These are phyloP conservation scores for Verticillium tricorpus DNA, from an alignment of 2,329 filamentous ascomycete species.

Conservation along the genomic window DNA sequence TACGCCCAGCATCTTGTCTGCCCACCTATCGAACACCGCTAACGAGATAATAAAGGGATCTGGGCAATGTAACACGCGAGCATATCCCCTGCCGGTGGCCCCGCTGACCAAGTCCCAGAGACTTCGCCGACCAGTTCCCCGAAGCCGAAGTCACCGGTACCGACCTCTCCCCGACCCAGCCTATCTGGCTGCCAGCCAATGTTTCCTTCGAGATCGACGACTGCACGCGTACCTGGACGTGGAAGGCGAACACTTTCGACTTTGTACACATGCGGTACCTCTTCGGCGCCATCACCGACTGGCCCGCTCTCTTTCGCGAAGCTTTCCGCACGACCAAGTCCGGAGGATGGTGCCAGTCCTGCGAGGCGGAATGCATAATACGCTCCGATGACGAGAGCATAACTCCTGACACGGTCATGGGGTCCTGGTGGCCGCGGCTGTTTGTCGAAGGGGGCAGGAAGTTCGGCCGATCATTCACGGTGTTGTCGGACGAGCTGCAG, in stretches of 20 bases:
- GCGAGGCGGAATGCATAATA: slow-evolving; percentile 2
- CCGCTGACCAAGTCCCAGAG: background rate
- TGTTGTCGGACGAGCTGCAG: slow-evolving; percentile 5
- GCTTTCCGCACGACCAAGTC: slow-evolving; percentile 9
- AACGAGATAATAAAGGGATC: background rate
- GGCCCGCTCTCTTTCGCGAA: slow-evolving; percentile 42
- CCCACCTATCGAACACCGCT: background rate
- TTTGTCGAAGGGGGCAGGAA: slow-evolving; percentile 6
- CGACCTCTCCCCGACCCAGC: slow-evolving; percentile 9
- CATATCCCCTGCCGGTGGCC: slow-evolving; percentile 32
- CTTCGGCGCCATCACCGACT: slow-evolving; percentile 51
- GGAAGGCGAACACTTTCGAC: slow-evolving; percentile 46
- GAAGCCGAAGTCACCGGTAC: slow-evolving; percentile 3
- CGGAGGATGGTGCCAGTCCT: slow-evolving; percentile 12
- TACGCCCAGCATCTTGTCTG: slow-evolving; percentile 18
- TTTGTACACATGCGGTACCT: slow-evolving; percentile 57
- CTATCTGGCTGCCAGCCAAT: slow-evolving; percentile 15
- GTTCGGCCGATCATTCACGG: slow-evolving; percentile 1
- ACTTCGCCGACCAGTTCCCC: slow-evolving; percentile 9
- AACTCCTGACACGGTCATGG: background rate
- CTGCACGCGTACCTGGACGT: slow-evolving; percentile 47
- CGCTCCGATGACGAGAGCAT: slow-evolving; percentile 9
- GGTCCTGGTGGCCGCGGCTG: slow-evolving; percentile 13
- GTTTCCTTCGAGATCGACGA: slow-evolving; percentile 35
- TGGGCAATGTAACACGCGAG: slow-evolving; percentile 18